phyloP scores from a whole-genome alignment of 345 rosid genomes.

The Arabis alpina region DNA sequence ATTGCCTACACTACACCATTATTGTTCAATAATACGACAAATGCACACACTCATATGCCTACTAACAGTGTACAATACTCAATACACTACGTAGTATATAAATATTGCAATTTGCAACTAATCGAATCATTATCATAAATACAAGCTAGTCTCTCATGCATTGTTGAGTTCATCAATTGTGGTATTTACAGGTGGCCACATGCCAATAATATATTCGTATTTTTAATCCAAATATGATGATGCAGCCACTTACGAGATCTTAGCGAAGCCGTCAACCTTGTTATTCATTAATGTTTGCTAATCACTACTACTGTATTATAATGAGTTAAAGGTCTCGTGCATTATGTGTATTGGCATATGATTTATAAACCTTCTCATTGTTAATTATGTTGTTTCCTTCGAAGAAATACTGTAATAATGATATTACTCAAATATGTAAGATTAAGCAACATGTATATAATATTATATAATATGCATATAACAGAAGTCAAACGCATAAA shows the following conservation, averaged over 20 bases:
- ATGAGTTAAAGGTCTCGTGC: conserved; percentile 11
- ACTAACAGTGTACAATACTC: not conserved
- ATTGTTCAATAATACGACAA: conserved; percentile 34
- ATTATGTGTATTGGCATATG: conserved; percentile 33
- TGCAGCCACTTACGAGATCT: conserved; percentile 24
- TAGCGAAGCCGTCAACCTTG: conserved; percentile 15
- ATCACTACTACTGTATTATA: conserved; percentile 11
- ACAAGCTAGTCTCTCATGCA: conserved; percentile 16
- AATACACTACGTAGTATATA: not conserved
- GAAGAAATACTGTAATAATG: not conserved
- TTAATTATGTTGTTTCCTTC: conserved; percentile 25
- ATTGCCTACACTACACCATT: conserved; percentile 8
- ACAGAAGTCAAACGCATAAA: too few species aligned
- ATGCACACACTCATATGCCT: conserved; percentile 23
- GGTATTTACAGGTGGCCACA: conserved; percentile 34
- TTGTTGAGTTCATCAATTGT: conserved; percentile 24
- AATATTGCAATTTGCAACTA: conserved; percentile 26
- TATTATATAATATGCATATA: too few species aligned
- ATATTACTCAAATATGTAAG: too few species aligned
- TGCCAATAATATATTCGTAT: conserved; percentile 30
- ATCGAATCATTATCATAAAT: conserved; percentile 1
- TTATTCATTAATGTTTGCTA: conserved; percentile 23
- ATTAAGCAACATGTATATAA: too few species aligned
- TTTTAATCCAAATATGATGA: conserved; percentile 23
- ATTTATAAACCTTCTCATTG: conserved; percentile 14